Base-by-base conservation (phyloP, 257 asterid species). In the Lithospermum erythrorhizon region DNA sequence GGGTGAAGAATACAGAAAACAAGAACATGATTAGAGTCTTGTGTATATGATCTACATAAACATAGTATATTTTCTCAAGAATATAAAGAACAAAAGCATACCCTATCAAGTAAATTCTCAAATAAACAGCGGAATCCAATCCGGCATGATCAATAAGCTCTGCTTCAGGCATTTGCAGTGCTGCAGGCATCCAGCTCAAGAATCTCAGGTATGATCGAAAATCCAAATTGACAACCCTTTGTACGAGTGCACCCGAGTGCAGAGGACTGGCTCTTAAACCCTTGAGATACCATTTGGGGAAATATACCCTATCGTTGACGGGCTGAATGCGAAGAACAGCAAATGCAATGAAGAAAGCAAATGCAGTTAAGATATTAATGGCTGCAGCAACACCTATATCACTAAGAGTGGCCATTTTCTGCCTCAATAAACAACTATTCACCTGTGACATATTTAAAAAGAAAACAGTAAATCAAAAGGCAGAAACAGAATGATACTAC, bases 71-170 rank as follows among this genome's bases (percentile, higher is more conserved):
- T 24, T 2, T 2, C n/a, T n/a, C n/a, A 4, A 2, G 32, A 27
- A 27, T 25, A 25, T 63, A 20, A 56, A 55, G 19, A 64, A 35
- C 18, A 8, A 18, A 60, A 60, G 53, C 56, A 23, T 87, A 90
- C 97, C 98, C 98, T 53, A 78, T 83, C 82, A 84, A 79, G 81
- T 91, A 91, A 72, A 91, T 91, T 65, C 98, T 80, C 75, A 91
- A 71, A 65, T 91, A 91, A 70, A 81, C 94, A 20, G 85, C 96
- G 30, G 98, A 91, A 72, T 91, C 98, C 74, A 91, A 76, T 57
- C 98, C 98, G 23, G 98, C 96, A 35, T 91, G 98, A 61, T 84
- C 87, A 60, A 91, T 91, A 30, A 91, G 90, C 83, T 88, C 98
- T 0, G 88, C 74, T 79, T 91, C 96, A 14, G 98, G 96, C 98